These are phyloP conservation scores for Jackrogersella minutella DNA, from an alignment of 495 filamentous ascomycete genomes.

Conservation along the genomic window DNA sequence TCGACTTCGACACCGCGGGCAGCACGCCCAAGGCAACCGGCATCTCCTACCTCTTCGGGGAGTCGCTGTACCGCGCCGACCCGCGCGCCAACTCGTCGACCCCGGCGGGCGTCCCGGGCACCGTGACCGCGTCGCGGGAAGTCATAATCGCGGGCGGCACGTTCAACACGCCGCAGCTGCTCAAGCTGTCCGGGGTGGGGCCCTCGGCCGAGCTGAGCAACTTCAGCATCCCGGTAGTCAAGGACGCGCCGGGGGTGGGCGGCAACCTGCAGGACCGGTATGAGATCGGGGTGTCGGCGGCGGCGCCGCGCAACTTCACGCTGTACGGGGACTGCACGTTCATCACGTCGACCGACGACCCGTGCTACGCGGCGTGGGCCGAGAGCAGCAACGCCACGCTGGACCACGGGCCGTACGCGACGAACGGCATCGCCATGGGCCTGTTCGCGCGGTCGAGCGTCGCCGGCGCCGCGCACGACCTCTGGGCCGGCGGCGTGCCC, in stretches of 20 bases:
- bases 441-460: slow-evolving; percentile 56
- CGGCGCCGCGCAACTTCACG: slow-evolving; percentile 52
- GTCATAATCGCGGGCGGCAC: slow-evolving; percentile 70
- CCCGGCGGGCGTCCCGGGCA: slow-evolving; percentile 55
- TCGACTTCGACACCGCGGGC: slow-evolving; percentile 59
- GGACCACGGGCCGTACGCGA: slow-evolving; percentile 58
- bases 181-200: slow-evolving; percentile 71
- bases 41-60: slow-evolving; percentile 68
- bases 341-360: slow-evolving; percentile 51
- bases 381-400: slow-evolving; percentile 27
- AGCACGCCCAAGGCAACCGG: slow-evolving; percentile 63
- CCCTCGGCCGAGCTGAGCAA: slow-evolving; percentile 55
- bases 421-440: slow-evolving; percentile 56
- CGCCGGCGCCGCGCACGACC: slow-evolving; percentile 53
- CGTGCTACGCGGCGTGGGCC: slow-evolving; percentile 60
- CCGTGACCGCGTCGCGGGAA: slow-evolving; percentile 61
- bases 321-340: slow-evolving; percentile 59
- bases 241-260: slow-evolving; percentile 68
- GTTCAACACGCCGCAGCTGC: slow-evolving; percentile 69
- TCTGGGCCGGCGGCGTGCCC: slow-evolving; percentile 63
- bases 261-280: slow-evolving; percentile 73
- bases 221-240: slow-evolving; percentile 59
- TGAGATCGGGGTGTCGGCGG: slow-evolving; percentile 60
- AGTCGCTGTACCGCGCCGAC: slow-evolving; percentile 67
- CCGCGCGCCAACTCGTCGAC: slow-evolving; percentile 45